phyloP scores from a whole-genome alignment of 2,329 filamentous ascomycete species.

The Fusarium beomiforme region DNA sequence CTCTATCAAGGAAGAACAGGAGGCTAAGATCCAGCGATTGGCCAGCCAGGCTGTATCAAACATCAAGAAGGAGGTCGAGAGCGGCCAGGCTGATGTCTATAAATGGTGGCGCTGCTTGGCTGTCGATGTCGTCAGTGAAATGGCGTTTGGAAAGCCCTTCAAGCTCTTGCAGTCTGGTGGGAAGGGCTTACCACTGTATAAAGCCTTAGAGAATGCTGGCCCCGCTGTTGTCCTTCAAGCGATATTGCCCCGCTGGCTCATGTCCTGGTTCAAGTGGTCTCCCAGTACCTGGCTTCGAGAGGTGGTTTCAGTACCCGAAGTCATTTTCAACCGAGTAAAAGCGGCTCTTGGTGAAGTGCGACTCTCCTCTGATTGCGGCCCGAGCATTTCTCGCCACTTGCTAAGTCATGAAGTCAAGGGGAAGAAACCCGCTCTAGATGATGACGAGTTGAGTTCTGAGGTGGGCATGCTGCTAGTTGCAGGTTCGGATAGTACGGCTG shows the following conservation, averaged over 20 bases:
- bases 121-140: constrained; percentile 7
- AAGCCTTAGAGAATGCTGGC: not conserved
- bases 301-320: not conserved
- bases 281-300: not conserved
- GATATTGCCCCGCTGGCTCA: not conserved
- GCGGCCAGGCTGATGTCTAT: not conserved
- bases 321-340: not conserved
- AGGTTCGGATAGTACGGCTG: constrained; percentile 11
- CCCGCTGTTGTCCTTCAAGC: constrained; percentile 3
- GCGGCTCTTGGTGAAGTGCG: not conserved
- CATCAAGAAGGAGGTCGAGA: not conserved
- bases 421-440: not conserved
- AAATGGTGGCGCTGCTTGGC: constrained; percentile 18
- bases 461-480: constrained; percentile 6
- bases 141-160: constrained; percentile 4
- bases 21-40: not conserved
- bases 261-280: not conserved
- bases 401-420: not conserved
- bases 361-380: not conserved
- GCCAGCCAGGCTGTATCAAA: not conserved
- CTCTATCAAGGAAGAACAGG: not conserved
- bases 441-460: constrained; percentile 10
- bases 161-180: not conserved
- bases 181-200: not conserved
- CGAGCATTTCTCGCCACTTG: not conserved